Evolutionary conservation across 306 rosid species (phyloP).

Genomic region (Trichosanthes truncata): DNA sequence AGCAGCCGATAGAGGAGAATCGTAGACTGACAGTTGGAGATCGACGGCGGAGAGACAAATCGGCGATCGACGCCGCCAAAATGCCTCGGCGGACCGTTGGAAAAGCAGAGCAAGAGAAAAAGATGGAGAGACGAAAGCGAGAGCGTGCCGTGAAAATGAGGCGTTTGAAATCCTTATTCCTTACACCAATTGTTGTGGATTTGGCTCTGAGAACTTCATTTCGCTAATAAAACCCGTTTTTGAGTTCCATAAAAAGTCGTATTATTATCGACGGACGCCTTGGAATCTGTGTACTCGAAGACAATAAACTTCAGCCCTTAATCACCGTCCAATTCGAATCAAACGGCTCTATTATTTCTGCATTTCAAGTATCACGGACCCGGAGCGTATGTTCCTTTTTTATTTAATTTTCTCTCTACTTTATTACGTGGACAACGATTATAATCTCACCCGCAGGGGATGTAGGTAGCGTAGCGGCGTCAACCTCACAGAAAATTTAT

Average conservation of each 20-base stretch:
- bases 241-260: neutral
- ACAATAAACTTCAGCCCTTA: neutral
- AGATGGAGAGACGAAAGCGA: neutral
- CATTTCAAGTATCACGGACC: neutral
- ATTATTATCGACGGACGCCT: neutral
- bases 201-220: neutral
- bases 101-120: constrained; percentile 37
- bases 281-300: neutral
- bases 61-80: constrained; percentile 20
- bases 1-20: constrained; percentile 2
- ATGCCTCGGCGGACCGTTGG: constrained; percentile 34
- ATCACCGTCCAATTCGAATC: constrained; percentile 11
- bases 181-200: neutral
- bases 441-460: neutral
- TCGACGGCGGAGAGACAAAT: constrained; percentile 17
- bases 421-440: constrained; percentile 8
- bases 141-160: constrained; percentile 9
- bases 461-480: neutral
- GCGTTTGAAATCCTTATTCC: constrained; percentile 34
- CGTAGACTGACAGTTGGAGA: constrained; percentile 14
- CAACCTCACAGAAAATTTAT: neutral
- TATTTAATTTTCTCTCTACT: neutral
- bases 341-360: neutral
- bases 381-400: neutral
- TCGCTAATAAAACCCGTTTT: constrained; percentile 1